Percentiles rank a stretch among this genome's conserved stretches.
Conservation (phyloP, 441 rosid genomes). For the Eutrema salsugineum region DNA sequence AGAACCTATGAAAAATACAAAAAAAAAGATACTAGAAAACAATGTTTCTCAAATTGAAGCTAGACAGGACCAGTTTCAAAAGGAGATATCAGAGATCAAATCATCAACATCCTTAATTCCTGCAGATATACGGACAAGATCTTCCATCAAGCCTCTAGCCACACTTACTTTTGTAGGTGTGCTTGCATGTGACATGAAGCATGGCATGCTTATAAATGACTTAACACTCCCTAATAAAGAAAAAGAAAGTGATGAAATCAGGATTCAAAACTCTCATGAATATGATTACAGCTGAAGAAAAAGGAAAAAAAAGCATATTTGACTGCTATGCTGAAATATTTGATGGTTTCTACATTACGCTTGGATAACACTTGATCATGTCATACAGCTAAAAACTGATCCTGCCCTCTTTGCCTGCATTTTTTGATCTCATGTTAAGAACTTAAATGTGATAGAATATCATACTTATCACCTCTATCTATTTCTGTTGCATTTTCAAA, state of each 20-base stretch:
- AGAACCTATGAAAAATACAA: slow-evolving; percentile 1
- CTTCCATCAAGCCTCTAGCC: slow-evolving; percentile 88
- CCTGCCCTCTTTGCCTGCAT: slow-evolving; percentile 91
- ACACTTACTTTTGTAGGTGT: slow-evolving; percentile 75
- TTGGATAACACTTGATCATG: slow-evolving; percentile 85
- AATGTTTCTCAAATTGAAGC: background rate
- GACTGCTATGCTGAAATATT: slow-evolving; percentile 75
- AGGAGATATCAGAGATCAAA: slow-evolving; percentile 68
- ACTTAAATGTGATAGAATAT: too few species aligned
- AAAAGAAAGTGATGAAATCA: background rate
- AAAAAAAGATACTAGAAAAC: background rate
- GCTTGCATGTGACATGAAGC: slow-evolving; percentile 98
- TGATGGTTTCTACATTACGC: slow-evolving; percentile 79
- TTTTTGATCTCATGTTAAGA: background rate
- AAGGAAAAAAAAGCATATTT: background rate
- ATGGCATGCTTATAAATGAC: slow-evolving; percentile 94
- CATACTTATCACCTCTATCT: too few species aligned
- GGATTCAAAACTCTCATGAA: background rate
- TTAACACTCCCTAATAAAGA: slow-evolving; percentile 72
- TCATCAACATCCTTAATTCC: slow-evolving; percentile 93
- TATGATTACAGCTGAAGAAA: background rate
- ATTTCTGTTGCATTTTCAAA: too few species aligned
- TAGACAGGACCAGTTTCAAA: slow-evolving; percentile 56
- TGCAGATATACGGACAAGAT: slow-evolving; percentile 82
- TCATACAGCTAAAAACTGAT: slow-evolving; percentile 83